Conservation (phyloP, 805 yeast genomes). For the Huiozyma sinensis region DNA sequence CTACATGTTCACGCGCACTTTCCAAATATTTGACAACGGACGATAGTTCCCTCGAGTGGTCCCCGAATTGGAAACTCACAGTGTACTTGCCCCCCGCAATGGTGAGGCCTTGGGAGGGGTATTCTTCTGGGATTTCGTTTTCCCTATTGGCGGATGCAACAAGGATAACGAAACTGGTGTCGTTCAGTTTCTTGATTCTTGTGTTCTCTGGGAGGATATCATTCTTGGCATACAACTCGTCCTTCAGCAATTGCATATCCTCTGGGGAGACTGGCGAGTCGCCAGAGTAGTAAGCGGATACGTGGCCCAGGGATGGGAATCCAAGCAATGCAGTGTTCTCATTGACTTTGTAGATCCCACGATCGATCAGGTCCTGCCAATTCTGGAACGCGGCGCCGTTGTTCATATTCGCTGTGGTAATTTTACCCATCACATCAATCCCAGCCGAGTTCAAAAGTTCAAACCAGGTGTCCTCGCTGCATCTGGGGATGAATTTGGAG, state of each 20-base stretch:
- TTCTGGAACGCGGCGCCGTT: conserved; percentile 6
- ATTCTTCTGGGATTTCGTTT: conserved; percentile 36
- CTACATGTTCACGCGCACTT: conserved; percentile 51
- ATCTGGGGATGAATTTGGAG: conserved; percentile 67
- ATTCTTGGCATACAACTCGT: conserved; percentile 20
- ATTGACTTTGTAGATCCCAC: conserved; percentile 40
- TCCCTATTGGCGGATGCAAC: conserved; percentile 55
- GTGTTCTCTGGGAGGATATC: conserved; percentile 59
- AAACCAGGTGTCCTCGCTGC: conserved; percentile 39
- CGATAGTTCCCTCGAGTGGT: conserved; percentile 56
- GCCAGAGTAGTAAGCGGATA: conserved; percentile 60
- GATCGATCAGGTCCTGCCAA: conserved; percentile 31
- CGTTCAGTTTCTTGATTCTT: conserved; percentile 49
- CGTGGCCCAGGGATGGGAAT: conserved; percentile 67
- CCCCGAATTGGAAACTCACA: conserved; percentile 61
- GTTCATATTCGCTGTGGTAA: not conserved
- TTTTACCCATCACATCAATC: conserved; percentile 29
- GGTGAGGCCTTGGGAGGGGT: conserved; percentile 37
- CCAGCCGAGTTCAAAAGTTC: conserved; percentile 12
- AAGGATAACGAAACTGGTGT: conserved; percentile 41
- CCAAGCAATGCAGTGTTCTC: conserved; percentile 52
- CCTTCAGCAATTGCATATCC: conserved; percentile 59
- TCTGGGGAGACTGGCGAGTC: conserved; percentile 34
- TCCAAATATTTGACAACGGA: conserved; percentile 45
- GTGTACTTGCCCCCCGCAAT: conserved; percentile 30